phyloP scores from a whole-genome alignment of 2,329 filamentous ascomycete genomes.

The Sporothrix variecibatus region DNA sequence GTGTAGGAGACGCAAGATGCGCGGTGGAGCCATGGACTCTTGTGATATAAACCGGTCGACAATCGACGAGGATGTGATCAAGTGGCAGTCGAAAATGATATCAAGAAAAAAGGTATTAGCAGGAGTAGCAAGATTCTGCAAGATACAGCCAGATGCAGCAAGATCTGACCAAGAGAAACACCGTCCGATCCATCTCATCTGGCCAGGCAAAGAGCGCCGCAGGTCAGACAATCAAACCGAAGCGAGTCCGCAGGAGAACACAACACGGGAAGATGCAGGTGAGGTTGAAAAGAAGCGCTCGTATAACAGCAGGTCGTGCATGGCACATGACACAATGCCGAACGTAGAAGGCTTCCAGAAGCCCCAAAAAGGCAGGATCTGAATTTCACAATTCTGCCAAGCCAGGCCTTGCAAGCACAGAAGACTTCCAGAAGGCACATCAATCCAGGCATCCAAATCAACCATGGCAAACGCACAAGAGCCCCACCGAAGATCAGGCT shows the following conservation, averaged over 20 bases:
- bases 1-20: background rate
- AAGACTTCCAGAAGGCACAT: conserved; percentile 22
- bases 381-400: background rate
- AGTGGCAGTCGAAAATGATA: background rate
- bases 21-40: background rate
- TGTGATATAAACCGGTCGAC: background rate
- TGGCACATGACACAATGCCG: conserved; percentile 15
- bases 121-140: background rate
- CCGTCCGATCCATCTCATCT: conserved; percentile 11
- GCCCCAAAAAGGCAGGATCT: conserved; percentile 4
- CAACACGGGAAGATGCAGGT: background rate
- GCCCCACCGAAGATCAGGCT: conserved; percentile 21
- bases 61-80: background rate
- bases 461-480: conserved; percentile 3
- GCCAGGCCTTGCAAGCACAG: background rate
- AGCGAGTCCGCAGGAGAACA: conserved; percentile 2
- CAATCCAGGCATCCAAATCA: background rate
- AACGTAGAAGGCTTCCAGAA: conserved; percentile 30
- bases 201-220: conserved; percentile 30
- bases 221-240: conserved; percentile 38
- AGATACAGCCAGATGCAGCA: background rate
- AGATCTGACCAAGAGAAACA: conserved; percentile 15
- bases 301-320: background rate
- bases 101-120: background rate
- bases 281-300: background rate